These are phyloP conservation scores for Phytophthora pini DNA, from an alignment of 352 stramenopile genomes.

Conservation along the genomic window DNA sequence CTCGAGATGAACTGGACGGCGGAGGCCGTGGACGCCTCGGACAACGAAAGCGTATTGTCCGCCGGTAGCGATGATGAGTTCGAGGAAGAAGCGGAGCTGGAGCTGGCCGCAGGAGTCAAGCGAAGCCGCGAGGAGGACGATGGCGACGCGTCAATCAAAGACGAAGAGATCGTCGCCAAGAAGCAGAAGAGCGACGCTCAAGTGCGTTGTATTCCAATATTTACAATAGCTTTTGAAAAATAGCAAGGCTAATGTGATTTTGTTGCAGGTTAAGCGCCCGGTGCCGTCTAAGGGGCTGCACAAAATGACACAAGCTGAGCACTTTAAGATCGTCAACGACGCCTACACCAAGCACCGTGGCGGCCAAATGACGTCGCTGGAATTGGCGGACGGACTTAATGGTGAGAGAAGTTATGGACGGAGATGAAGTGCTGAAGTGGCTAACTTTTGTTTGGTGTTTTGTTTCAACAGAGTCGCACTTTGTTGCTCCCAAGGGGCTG, in stretches of 20 bases:
- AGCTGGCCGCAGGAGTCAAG: slow-evolving; percentile 53
- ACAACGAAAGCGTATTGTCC: slow-evolving; percentile 63
- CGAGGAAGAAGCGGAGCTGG: slow-evolving; percentile 72
- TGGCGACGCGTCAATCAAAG: slow-evolving; percentile 17
- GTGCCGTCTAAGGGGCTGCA: slow-evolving; percentile 73
- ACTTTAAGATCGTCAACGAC: slow-evolving; percentile 87
- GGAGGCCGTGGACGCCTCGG: slow-evolving; percentile 43
- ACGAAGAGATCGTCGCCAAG: slow-evolving; percentile 37
- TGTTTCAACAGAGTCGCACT: slow-evolving; percentile 62
- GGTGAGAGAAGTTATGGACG: slow-evolving; percentile 35
- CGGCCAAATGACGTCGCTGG: slow-evolving; percentile 81
- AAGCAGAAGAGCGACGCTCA: slow-evolving; percentile 54
- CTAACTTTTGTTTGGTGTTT: slow-evolving; percentile 1
- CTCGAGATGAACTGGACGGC: slow-evolving; percentile 72
- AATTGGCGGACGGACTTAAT: slow-evolving; percentile 81
- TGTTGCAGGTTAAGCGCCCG: slow-evolving; percentile 25
- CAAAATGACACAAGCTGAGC: slow-evolving; percentile 76
- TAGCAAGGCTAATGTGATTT: slow-evolving; percentile 1
- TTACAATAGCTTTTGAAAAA: neutral
- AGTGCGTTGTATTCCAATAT: slow-evolving; percentile 4
- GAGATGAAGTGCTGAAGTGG: neutral
- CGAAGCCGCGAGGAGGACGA: slow-evolving; percentile 43
- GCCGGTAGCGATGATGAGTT: slow-evolving; percentile 84
- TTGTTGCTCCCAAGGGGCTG: slow-evolving; percentile 61
- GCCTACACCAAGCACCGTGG: slow-evolving; percentile 79